Percentiles rank a stretch among this genome's conserved stretches.
phyloP scores from a whole-genome alignment of 116 monocot genomes.

The Iris pallida region DNA sequence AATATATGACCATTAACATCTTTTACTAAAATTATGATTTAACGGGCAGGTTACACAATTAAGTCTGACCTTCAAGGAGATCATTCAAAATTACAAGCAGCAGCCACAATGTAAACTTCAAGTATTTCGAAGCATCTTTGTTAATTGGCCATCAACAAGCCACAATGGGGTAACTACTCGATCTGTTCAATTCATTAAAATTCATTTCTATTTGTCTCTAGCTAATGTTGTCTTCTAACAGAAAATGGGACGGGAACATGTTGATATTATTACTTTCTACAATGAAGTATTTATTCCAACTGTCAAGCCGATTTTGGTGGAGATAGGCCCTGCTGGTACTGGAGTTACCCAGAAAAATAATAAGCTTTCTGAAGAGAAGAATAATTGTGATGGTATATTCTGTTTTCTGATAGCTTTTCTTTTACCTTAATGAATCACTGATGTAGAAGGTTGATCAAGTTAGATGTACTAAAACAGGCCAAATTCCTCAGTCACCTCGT shows the following conservation, averaged over 20 bases:
- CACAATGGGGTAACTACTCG: constrained; percentile 32
- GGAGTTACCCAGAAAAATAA: constrained; percentile 13
- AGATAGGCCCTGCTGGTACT: constrained; percentile 25
- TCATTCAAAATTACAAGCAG: constrained; percentile 43
- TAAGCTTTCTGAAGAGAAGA: constrained; percentile 19
- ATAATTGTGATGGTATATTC: constrained; percentile 21
- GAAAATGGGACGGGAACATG: constrained; percentile 47
- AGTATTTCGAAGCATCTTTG: constrained; percentile 46
- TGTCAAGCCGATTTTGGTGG: constrained; percentile 51
- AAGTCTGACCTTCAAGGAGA: constrained; percentile 44
- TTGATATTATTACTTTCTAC: constrained; percentile 50
- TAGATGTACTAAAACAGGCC: constrained; percentile 3
- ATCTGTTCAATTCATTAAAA: background rate
- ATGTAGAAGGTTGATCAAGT: background rate
- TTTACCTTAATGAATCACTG: background rate
- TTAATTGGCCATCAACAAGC: constrained; percentile 41
- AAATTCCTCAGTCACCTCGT: background rate
- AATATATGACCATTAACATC: background rate
- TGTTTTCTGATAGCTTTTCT: background rate
- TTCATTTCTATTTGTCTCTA: background rate
- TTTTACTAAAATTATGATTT: constrained; percentile 6
- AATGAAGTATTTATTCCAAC: constrained; percentile 48
- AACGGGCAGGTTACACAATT: constrained; percentile 31
- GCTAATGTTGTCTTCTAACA: constrained; percentile 8
- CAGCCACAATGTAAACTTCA: constrained; percentile 49